A percentile compares a stretch with the other conserved stretches of the same genome.
Evolutionary conservation across 352 stramenopile species (phyloP).

Genomic region (Elongisporangium prolatum): DNA sequence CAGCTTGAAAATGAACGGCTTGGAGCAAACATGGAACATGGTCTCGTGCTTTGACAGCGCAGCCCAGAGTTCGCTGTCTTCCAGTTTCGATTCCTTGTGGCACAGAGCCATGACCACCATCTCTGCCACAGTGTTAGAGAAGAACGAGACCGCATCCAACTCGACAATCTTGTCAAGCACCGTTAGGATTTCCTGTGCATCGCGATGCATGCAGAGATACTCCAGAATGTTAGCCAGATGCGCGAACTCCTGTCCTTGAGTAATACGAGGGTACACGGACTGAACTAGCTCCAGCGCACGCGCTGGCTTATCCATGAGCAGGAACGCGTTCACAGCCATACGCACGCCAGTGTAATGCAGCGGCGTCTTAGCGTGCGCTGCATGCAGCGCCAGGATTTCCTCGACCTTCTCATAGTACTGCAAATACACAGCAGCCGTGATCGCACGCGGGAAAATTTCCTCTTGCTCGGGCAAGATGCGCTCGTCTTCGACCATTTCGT

Average conservation of each 20-base stretch:
- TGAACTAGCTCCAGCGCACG: slow-evolving; percentile 38
- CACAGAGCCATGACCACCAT: slow-evolving; percentile 34
- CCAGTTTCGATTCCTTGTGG: slow-evolving; percentile 20
- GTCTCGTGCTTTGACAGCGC: slow-evolving; percentile 20
- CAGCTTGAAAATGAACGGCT: slow-evolving; percentile 26
- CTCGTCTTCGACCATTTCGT: slow-evolving; percentile 59
- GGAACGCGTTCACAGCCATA: slow-evolving; percentile 48
- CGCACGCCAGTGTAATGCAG: slow-evolving; percentile 36
- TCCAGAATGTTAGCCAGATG: slow-evolving; percentile 39
- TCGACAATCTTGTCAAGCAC: slow-evolving; percentile 31
- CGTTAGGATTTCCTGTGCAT: slow-evolving; percentile 21
- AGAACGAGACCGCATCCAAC: slow-evolving; percentile 21
- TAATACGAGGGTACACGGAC: slow-evolving; percentile 17
- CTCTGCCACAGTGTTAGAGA: slow-evolving; percentile 30
- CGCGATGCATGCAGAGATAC: slow-evolving; percentile 35
- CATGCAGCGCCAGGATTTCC: slow-evolving; percentile 30
- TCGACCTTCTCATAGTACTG: slow-evolving; percentile 44
- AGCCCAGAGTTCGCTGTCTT: slow-evolving; percentile 30
- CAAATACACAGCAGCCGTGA: slow-evolving; percentile 45
- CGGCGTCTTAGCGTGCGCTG: slow-evolving; percentile 16
- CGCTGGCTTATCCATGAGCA: slow-evolving; percentile 39
- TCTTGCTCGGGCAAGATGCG: slow-evolving; percentile 21
- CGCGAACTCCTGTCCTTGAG: slow-evolving; percentile 19
- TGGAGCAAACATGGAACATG: slow-evolving; percentile 29
- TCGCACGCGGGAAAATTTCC: slow-evolving; percentile 42